A percentile compares a stretch with the other conserved stretches of the same genome.
Evolutionary conservation across 2,329 filamentous ascomycete species (phyloP).

Genomic region (Xylaria polymorpha): DNA sequence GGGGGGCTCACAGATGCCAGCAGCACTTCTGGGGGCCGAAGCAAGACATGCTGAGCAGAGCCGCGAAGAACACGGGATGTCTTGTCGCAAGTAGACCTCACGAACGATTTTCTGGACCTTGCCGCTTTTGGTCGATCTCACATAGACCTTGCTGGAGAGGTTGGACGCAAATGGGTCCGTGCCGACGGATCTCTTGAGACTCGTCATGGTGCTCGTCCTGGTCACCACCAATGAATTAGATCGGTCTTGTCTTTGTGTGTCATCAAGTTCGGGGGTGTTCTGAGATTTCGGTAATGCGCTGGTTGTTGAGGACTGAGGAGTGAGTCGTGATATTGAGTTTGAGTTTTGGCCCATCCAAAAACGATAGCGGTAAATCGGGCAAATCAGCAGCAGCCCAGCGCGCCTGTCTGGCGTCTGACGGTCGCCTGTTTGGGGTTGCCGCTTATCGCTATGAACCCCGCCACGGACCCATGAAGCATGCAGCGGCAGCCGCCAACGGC

Average conservation of each 20-base stretch:
- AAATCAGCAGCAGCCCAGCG: conserved; percentile 40
- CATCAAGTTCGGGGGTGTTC: not conserved
- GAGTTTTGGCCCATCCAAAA: not conserved
- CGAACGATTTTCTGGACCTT: conserved; percentile 99
- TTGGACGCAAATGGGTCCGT: conserved; percentile 71
- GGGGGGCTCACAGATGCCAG: conserved; percentile 73
- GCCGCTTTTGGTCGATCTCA: conserved; percentile 92
- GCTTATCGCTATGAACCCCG: conserved; percentile 34
- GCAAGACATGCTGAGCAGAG: conserved; percentile 82
- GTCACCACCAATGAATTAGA: not conserved
- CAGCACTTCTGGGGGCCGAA: conserved; percentile 81
- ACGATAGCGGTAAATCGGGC: conserved; percentile 37
- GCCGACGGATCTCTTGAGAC: conserved; percentile 69
- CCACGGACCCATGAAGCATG: conserved; percentile 15
- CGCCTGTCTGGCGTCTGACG: conserved; percentile 36
- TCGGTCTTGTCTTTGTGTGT: not conserved
- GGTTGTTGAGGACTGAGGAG: not conserved
- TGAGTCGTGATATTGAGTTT: not conserved
- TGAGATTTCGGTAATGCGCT: conserved; percentile 4
- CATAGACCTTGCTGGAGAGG: conserved; percentile 94
- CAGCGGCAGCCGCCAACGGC: conserved; percentile 34
- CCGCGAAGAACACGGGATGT: conserved; percentile 96
- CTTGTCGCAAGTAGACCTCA: conserved; percentile 93
- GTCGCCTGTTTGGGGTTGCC: conserved; percentile 32
- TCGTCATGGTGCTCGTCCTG: conserved; percentile 63